Conservation (phyloP, 805 yeast species). For the Metschnikowia proteae region DNA sequence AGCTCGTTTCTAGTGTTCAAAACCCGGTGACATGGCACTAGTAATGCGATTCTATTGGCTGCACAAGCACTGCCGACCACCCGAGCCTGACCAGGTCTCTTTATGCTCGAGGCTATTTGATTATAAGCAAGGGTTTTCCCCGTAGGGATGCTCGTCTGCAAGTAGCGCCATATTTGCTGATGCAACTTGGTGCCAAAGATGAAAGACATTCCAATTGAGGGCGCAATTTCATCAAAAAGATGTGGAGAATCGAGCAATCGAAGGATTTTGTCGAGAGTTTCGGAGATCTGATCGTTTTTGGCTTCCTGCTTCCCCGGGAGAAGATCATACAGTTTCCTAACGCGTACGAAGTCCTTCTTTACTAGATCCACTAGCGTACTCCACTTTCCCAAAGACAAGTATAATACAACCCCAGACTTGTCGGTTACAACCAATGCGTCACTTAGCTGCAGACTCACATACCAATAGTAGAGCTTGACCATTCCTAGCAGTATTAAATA, state of each 20-base stretch:
- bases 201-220: conserved; percentile 15
- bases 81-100: conserved; percentile 28
- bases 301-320: conserved; percentile 8
- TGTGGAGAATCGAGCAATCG: conserved; percentile 10
- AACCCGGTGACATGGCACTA: conserved; percentile 45
- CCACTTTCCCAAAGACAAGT: conserved; percentile 16
- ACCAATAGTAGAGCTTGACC: conserved; percentile 12
- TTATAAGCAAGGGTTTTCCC: conserved; percentile 33
- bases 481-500: background rate
- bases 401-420: conserved; percentile 9
- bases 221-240: conserved; percentile 13
- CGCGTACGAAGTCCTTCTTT: conserved; percentile 10
- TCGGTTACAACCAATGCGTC: conserved; percentile 16
- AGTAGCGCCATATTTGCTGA: conserved; percentile 34
- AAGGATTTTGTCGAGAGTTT: background rate
- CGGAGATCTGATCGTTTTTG: background rate
- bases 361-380: conserved; percentile 12
- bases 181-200: conserved; percentile 41
- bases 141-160: conserved; percentile 20
- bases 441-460: conserved; percentile 10
- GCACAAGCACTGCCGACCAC: conserved; percentile 42
- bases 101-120: conserved; percentile 28
- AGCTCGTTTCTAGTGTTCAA: conserved; percentile 26
- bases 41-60: conserved; percentile 34
- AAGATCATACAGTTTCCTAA: conserved; percentile 1